phyloP scores from a whole-genome alignment of 2,329 filamentous ascomycete species.

The Acrocalymma vagum region DNA sequence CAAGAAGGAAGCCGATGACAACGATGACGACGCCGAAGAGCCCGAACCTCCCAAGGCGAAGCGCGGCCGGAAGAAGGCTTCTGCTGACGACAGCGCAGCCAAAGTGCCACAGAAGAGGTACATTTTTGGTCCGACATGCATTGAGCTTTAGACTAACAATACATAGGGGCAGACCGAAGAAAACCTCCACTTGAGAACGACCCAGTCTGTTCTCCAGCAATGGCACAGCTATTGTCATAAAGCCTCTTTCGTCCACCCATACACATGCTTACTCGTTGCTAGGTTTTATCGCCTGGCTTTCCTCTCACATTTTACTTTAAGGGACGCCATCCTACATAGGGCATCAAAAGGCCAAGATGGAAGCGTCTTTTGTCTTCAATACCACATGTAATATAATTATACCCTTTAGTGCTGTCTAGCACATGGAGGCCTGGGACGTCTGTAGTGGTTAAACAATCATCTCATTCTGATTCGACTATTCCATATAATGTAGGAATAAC shows the following conservation, averaged over 20 bases:
- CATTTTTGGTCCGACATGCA: not conserved
- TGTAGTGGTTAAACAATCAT: too few species aligned
- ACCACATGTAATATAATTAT: too few species aligned
- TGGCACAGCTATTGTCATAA: not conserved
- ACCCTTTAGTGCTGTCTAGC: too few species aligned
- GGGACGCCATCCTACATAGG: too few species aligned
- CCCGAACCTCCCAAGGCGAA: slow-evolving; percentile 28
- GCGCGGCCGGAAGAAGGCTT: slow-evolving; percentile 27
- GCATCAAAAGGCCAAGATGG: too few species aligned
- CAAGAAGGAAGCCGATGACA: slow-evolving; percentile 15
- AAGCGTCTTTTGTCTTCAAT: too few species aligned
- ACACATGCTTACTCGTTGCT: too few species aligned
- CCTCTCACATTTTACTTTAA: not conserved
- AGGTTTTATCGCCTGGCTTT: not conserved
- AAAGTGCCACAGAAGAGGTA: slow-evolving; percentile 42
- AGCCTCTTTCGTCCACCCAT: too few species aligned
- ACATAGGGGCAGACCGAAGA: slow-evolving; percentile 34
- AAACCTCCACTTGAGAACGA: slow-evolving; percentile 27
- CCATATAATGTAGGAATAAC: too few species aligned
- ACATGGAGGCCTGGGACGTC: too few species aligned
- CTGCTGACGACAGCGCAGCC: slow-evolving; percentile 18
- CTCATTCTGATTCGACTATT: too few species aligned
- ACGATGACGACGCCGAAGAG: slow-evolving; percentile 19
- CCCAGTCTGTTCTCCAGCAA: not conserved
- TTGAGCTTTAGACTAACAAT: slow-evolving; percentile 11